Evolutionary conservation across 1,139 yeast species (phyloP).

Genomic region (Yamadazyma trypodendri): DNA sequence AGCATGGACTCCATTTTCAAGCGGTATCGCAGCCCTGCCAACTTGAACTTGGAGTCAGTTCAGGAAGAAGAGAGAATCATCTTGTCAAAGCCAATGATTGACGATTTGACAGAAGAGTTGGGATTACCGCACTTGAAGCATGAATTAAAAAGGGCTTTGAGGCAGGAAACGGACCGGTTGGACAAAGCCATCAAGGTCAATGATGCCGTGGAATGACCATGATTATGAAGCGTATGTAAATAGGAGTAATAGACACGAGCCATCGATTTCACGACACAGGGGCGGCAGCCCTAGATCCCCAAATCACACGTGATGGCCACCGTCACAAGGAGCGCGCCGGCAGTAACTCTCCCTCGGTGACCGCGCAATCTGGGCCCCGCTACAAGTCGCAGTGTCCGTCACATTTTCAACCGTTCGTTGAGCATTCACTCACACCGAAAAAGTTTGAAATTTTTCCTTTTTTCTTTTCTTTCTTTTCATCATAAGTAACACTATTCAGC

Average conservation of each 20-base stretch:
- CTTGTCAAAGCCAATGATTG: conserved; percentile 31
- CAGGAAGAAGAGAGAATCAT: conserved; percentile 30
- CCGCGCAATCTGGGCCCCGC: neutral
- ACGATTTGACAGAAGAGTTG: conserved; percentile 26
- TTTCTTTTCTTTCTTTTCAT: conserved; percentile 11
- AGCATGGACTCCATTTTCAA: conserved; percentile 11
- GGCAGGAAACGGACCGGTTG: conserved; percentile 42
- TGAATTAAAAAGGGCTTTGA: conserved; percentile 45
- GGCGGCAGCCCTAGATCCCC: neutral
- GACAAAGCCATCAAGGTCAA: conserved; percentile 18
- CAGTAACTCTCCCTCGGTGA: neutral
- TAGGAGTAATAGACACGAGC: neutral
- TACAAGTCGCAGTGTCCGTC: neutral
- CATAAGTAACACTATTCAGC: conserved; percentile 22
- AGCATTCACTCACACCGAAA: conserved; percentile 3
- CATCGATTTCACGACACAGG: too few species aligned
- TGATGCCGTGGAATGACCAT: conserved; percentile 19
- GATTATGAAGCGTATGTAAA: neutral
- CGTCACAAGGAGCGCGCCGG: neutral
- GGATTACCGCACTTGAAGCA: conserved; percentile 37
- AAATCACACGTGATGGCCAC: too few species aligned
- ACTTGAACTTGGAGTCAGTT: conserved; percentile 13
- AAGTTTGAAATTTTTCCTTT: conserved; percentile 10
- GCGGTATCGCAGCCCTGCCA: conserved; percentile 7
- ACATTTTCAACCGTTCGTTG: conserved; percentile 1